A percentile compares a stretch with the other conserved stretches of the same genome.
phyloP scores from a whole-genome alignment of 2,329 filamentous ascomycete genomes.

The Venturia pyrina region DNA sequence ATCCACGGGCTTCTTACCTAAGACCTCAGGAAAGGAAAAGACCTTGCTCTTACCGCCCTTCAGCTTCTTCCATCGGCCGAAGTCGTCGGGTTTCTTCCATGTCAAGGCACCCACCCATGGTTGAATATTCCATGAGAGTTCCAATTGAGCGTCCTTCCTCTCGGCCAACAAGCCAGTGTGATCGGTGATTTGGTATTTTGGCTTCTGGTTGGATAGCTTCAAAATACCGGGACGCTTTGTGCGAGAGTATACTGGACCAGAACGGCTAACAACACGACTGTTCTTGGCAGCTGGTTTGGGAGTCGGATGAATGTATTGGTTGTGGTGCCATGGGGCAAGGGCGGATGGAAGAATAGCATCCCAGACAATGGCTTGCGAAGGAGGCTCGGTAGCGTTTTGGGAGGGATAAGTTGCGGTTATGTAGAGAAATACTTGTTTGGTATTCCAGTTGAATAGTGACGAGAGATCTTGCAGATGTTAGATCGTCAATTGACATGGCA shows the following conservation, averaged over 20 bases:
- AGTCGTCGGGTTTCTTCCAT: slow-evolving; percentile 50
- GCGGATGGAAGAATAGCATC: slow-evolving; percentile 81
- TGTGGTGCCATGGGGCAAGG: slow-evolving; percentile 44
- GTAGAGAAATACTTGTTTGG: slow-evolving; percentile 95
- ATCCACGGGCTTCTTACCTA: slow-evolving; percentile 31
- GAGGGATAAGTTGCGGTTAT: slow-evolving; percentile 66
- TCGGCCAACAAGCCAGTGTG: slow-evolving; percentile 69
- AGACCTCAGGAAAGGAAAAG: slow-evolving; percentile 49
- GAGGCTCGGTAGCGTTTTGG: slow-evolving; percentile 29
- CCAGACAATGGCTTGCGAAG: slow-evolving; percentile 76
- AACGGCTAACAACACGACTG: slow-evolving; percentile 30
- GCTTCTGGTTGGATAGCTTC: slow-evolving; percentile 70
- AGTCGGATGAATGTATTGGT: slow-evolving; percentile 45
- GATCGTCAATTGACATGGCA: background rate
- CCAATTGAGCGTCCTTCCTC: slow-evolving; percentile 62
- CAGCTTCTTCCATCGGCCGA: slow-evolving; percentile 55
- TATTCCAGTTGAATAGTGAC: slow-evolving; percentile 97
- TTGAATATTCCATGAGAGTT: slow-evolving; percentile 92
- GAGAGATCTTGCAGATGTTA: slow-evolving; percentile 53
- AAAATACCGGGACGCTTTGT: slow-evolving; percentile 54
- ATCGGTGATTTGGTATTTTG: slow-evolving; percentile 96
- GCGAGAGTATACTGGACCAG: slow-evolving; percentile 14
- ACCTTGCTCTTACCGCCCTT: slow-evolving; percentile 52
- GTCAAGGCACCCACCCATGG: slow-evolving; percentile 86
- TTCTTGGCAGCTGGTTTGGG: slow-evolving; percentile 50